Evolutionary conservation across 805 yeast genomes (phyloP).

Genomic region (Zygosaccharomyces pseudorouxii): DNA sequence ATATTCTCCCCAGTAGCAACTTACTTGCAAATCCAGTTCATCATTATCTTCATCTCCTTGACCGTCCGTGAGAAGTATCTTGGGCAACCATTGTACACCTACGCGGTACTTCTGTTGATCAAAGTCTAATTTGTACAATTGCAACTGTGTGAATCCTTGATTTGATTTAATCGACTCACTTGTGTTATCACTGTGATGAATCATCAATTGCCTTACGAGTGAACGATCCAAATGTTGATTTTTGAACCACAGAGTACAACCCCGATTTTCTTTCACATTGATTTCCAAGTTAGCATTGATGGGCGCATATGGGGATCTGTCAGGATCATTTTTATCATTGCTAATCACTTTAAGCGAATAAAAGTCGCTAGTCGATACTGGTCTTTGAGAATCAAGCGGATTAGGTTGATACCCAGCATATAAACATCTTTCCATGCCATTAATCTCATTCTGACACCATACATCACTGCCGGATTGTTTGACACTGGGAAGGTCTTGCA

Average conservation of each 20-base stretch:
- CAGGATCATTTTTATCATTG: slow-evolving; percentile 42
- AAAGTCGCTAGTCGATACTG: slow-evolving; percentile 37
- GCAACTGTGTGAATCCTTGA: slow-evolving; percentile 60
- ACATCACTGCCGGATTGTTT: slow-evolving; percentile 35
- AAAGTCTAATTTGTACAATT: slow-evolving; percentile 64
- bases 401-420: slow-evolving; percentile 50
- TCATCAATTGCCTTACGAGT: slow-evolving; percentile 60
- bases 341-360: slow-evolving; percentile 48
- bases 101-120: slow-evolving; percentile 48
- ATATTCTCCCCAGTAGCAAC: slow-evolving; percentile 79
- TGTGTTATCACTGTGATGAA: slow-evolving; percentile 39
- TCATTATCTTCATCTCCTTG: slow-evolving; percentile 32
- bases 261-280: slow-evolving; percentile 55
- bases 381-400: slow-evolving; percentile 37
- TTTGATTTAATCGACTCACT: slow-evolving; percentile 47
- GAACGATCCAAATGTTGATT: slow-evolving; percentile 41
- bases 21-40: slow-evolving; percentile 51
- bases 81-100: slow-evolving; percentile 75
- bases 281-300: slow-evolving; percentile 58
- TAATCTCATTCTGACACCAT: slow-evolving; percentile 36
- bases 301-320: slow-evolving; percentile 56
- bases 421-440: slow-evolving; percentile 51
- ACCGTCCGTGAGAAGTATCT: slow-evolving; percentile 37
- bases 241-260: slow-evolving; percentile 59
- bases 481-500: slow-evolving; percentile 62